Percentiles rank a stretch among this genome's conserved stretches.
Evolutionary conservation across 768 basidiomycete species (phyloP).

Genomic region (Vararia minispora): DNA sequence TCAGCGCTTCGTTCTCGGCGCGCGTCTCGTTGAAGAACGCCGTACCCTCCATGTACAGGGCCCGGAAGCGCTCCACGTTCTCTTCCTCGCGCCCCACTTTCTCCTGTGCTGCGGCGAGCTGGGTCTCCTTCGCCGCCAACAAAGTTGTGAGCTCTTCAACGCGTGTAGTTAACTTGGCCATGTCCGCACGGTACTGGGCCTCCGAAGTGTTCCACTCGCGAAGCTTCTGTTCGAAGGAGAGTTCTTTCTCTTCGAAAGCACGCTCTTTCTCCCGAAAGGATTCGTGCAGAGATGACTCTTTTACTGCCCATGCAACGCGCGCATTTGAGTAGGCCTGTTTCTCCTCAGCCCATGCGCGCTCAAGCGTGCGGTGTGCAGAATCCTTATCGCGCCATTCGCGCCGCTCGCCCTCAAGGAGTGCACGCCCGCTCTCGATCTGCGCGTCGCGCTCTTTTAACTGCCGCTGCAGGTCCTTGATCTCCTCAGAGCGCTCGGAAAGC

Average conservation of each 20-base stretch:
- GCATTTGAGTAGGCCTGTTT: no score
- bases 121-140: background rate
- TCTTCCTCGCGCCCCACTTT: slow-evolving; percentile 5
- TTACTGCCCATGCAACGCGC: no score
- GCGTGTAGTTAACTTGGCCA: no score
- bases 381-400: background rate
- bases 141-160: no score
- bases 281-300: no score
- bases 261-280: no score
- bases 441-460: background rate
- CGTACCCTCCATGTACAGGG: slow-evolving; percentile 10
- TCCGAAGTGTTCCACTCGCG: no score
- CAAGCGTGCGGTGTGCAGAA: background rate
- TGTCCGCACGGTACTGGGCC: no score
- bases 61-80: slow-evolving; percentile 12
- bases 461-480: slow-evolving; percentile 7
- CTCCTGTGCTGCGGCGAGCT: background rate
- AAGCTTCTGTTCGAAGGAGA: no score
- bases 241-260: no score
- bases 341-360: slow-evolving; percentile 10
- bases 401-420: background rate
- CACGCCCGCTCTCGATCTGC: background rate
- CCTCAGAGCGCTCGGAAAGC: slow-evolving; percentile 11
- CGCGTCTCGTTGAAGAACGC: slow-evolving; percentile 7
- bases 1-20: slow-evolving; percentile 12